Percentiles rank a stretch among this genome's conserved stretches.
Evolutionary conservation across 805 yeast genomes (phyloP).

Genomic region (Saccharomycopsis schoenii): DNA sequence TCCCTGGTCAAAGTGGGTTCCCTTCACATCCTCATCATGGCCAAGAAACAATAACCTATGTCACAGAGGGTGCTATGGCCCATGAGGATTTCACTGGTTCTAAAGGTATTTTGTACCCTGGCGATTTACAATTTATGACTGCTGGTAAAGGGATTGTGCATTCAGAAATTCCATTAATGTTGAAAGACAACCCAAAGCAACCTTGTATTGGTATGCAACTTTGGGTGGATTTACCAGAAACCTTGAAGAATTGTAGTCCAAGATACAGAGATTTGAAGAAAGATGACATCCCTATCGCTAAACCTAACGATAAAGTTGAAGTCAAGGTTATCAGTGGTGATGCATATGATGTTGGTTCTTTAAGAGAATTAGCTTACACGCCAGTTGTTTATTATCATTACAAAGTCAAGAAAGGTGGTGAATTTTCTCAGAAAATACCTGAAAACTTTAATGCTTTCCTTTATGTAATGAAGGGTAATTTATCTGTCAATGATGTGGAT

Average conservation of each 20-base stretch:
- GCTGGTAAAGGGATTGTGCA: conserved; percentile 86
- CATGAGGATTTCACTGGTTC: conserved; percentile 85
- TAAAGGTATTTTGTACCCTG: conserved; percentile 63
- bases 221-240: conserved; percentile 77
- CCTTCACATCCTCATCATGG: conserved; percentile 83
- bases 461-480: conserved; percentile 54
- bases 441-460: conserved; percentile 56
- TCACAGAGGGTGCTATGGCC: conserved; percentile 57
- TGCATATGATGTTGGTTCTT: conserved; percentile 65
- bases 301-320: conserved; percentile 51
- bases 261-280: conserved; percentile 53
- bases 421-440: conserved; percentile 50
- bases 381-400: conserved; percentile 69
- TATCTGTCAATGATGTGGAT: conserved; percentile 35
- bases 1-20: conserved; percentile 61
- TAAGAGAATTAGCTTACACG: conserved; percentile 68
- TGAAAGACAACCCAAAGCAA: conserved; percentile 35
- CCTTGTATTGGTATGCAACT: conserved; percentile 66
- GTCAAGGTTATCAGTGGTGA: conserved; percentile 73
- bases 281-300: conserved; percentile 44
- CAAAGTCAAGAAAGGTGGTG: conserved; percentile 54
- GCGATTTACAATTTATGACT: conserved; percentile 90
- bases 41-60: conserved; percentile 67
- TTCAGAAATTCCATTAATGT: conserved; percentile 71
- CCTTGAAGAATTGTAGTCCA: conserved; percentile 54